These are phyloP conservation scores for Jackrogersella multiformis DNA, from an alignment of 495 filamentous ascomycete species.

Conservation along the genomic window DNA sequence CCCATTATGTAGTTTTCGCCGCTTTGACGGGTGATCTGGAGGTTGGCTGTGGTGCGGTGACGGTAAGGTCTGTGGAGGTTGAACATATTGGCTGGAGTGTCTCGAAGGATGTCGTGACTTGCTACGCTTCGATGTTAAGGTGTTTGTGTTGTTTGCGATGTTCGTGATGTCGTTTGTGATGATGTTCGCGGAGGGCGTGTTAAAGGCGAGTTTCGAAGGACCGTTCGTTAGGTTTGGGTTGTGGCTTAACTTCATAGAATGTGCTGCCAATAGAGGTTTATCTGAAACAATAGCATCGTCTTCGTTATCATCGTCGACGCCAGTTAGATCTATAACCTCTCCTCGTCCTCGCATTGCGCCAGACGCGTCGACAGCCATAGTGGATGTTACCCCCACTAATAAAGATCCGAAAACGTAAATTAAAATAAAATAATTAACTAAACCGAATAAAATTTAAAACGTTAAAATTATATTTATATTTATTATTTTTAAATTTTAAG, in stretches of 20 bases:
- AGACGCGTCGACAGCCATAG: constrained; percentile 23
- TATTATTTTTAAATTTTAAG: constrained; percentile 21
- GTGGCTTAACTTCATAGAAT: neutral
- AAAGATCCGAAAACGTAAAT: constrained; percentile 11
- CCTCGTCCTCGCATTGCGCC: neutral
- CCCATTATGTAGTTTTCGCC: constrained; percentile 21
- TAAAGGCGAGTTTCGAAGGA: neutral
- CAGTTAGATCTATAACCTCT: constrained; percentile 20
- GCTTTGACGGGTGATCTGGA: constrained; percentile 18
- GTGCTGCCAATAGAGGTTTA: neutral
- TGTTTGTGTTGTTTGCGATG: no score
- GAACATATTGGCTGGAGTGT: neutral
- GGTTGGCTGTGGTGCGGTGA: neutral
- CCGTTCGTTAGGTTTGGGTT: neutral
- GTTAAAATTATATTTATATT: constrained; percentile 14
- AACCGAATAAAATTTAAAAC: constrained; percentile 5
- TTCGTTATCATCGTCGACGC: constrained; percentile 14
- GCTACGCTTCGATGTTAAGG: neutral
- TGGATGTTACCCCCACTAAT: constrained; percentile 10
- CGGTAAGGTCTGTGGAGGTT: neutral
- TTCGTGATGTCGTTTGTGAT: neutral
- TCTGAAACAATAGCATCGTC: neutral
- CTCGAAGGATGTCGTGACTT: neutral
- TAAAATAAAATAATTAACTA: constrained; percentile 11
- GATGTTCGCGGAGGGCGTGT: neutral